A percentile compares a stretch with the other conserved stretches of the same genome.
Evolutionary conservation across 1,139 yeast genomes (phyloP).

Genomic region (Taphrina wiesneri): DNA sequence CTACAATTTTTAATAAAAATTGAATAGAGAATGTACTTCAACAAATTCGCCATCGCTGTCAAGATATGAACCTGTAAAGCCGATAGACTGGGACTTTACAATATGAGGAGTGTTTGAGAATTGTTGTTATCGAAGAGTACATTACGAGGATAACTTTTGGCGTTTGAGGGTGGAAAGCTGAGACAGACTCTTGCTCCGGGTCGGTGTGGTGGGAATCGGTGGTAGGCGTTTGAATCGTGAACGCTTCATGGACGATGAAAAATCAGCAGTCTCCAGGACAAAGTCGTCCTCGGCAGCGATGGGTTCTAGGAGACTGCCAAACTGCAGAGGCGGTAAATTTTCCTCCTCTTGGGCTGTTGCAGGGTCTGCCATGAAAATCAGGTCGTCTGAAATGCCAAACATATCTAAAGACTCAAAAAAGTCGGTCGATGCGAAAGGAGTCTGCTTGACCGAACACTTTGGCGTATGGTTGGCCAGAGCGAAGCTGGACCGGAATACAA

Average conservation of each 20-base stretch:
- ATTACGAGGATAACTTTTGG: not conserved
- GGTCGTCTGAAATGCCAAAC: constrained; percentile 5
- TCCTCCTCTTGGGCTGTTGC: not conserved
- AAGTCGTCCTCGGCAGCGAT: not conserved
- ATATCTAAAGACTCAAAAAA: constrained; percentile 16
- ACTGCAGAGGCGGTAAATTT: not conserved
- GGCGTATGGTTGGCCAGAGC: constrained; percentile 12
- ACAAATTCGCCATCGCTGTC: not conserved
- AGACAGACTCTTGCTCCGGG: not conserved
- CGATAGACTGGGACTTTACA: not conserved
- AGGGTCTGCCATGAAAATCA: not conserved
- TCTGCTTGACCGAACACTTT: constrained; percentile 24
- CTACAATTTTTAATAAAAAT: not conserved
- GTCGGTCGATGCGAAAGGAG: constrained; percentile 21
- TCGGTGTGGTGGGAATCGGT: not conserved
- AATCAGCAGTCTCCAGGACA: not conserved
- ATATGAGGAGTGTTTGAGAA: not conserved
- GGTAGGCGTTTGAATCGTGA: not conserved
- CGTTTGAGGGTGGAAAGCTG: not conserved
- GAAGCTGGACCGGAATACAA: constrained; percentile 6
- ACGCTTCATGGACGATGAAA: not conserved
- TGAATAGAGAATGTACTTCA: not conserved
- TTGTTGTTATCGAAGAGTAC: not conserved
- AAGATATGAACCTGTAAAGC: not conserved
- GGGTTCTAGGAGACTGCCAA: not conserved